Base-by-base conservation (phyloP, 306 rosid genomes). In the Gleditsia sinensis region DNA sequence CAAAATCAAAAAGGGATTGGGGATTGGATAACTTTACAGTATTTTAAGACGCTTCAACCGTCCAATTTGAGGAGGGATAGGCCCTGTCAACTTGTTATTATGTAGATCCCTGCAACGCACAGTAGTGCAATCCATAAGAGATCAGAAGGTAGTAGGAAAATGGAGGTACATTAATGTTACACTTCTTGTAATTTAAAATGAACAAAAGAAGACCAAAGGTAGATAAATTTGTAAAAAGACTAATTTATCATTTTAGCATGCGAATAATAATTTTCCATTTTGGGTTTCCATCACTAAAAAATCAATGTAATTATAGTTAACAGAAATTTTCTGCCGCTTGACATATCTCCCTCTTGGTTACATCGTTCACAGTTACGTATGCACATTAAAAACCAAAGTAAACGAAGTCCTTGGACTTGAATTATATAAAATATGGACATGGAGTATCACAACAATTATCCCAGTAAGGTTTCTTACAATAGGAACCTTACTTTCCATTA, bases 11-110 rank as follows among this genome's bases (percentile, higher is more conserved):
- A 60, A 78, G 63, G 72, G 48, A 51, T 28, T 5, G 43, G 40
- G n/a, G 12, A 5, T 16, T n/a, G n/a, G n/a, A 74, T 65, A 59
- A 64, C 57, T 19, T 7, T 91, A 93, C 98, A 94, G 88, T 75
- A 89, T 88, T 80, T 87, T 86, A 20, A 94, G 97, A 74, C 96
- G 98, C 97, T 82, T 94, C 86, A 94, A 56, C 54, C 98, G 92
- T 57, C 88, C 97, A 59, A 93, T 93, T 75, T 93, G 98, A 40
- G 98, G 88, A 75, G 98, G 98, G 83, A 93, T 89, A 6, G 98
- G 98, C 32, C 98, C 98, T 0, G 98, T 91, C 86, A 94, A 74
- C 88, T 94, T 94, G 88, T 94, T 93, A 78, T 93, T 94, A 53
- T 94, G 98, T 17, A 94, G 87, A 85, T 94, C 98, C 79, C 98